Percentiles rank a stretch among this genome's conserved stretches.
Conservation (phyloP, 2,329 filamentous ascomycete species). For the Cyphellophora attinorum region DNA sequence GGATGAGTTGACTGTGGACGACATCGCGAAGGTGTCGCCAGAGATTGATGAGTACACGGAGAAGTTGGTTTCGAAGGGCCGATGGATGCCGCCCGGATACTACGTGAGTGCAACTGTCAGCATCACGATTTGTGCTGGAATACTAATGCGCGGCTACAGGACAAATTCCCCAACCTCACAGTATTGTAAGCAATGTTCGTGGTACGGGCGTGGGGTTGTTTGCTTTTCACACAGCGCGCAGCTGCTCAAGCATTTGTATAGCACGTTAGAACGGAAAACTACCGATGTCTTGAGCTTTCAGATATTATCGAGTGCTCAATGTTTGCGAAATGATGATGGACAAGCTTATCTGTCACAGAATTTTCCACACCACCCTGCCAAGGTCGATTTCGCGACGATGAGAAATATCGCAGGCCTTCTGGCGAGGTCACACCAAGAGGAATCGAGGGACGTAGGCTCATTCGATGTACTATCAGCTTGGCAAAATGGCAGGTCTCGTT, state of each 20-base stretch:
- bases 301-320: no score
- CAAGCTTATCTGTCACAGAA: no score
- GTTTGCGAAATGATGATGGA: no score
- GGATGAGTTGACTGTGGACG: conserved; percentile 95
- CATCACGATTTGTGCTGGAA: conserved; percentile 3
- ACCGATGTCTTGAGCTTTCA: no score
- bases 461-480: no score
- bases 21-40: conserved; percentile 85
- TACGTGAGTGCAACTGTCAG: conserved; percentile 51
- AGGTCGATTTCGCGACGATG: no score
- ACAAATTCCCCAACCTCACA: conserved; percentile 97
- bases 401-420: no score
- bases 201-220: background rate
- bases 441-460: no score
- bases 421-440: no score
- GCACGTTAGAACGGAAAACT: background rate
- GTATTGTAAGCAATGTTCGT: conserved; percentile 55
- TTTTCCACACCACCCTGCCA: no score
- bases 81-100: conserved; percentile 97
- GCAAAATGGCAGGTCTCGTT: no score
- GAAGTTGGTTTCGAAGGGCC: conserved; percentile 91
- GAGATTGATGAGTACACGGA: conserved; percentile 96
- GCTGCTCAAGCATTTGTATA: conserved; percentile 1
- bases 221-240: background rate
- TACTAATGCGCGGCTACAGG: conserved; percentile 42